Conservation (phyloP, 148 eudicot species). For the Rhododendron mucronatum region DNA sequence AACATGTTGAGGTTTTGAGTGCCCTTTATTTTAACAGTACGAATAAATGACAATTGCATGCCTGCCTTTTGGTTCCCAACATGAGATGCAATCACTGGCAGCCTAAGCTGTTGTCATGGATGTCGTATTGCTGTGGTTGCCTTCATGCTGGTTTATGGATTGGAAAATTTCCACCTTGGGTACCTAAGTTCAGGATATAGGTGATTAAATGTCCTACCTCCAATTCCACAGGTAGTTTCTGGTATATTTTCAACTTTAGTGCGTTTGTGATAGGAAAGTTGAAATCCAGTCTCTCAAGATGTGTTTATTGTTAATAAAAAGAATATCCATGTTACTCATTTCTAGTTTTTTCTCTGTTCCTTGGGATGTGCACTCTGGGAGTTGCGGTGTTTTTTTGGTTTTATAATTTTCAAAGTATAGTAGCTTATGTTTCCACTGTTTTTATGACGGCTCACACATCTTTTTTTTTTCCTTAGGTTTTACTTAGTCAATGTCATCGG, state of each 20-base stretch:
- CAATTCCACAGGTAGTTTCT: neutral
- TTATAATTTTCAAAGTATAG: neutral
- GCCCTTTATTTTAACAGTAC: neutral
- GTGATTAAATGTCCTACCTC: neutral
- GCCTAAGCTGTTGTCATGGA: neutral
- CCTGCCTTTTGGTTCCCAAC: neutral
- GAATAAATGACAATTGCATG: neutral
- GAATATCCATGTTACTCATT: neutral
- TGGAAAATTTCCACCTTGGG: neutral
- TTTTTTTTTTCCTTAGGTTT: conserved; percentile 45
- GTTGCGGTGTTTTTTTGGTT: neutral
- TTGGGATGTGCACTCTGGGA: neutral
- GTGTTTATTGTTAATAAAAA: neutral
- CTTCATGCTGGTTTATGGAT: neutral
- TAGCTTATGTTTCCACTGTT: neutral
- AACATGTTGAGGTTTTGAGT: neutral
- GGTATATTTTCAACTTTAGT: neutral
- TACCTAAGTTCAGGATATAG: neutral
- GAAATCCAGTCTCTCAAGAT: neutral
- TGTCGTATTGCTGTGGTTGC: neutral
- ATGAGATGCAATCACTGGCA: neutral
- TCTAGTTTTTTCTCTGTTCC: neutral
- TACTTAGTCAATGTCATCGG: conserved; percentile 93
- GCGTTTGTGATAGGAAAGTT: neutral
- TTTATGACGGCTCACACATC: conserved; percentile 3